Evolutionary conservation across 2,329 filamentous ascomycete genomes (phyloP).

Genomic region (Monosporascus sp.): DNA sequence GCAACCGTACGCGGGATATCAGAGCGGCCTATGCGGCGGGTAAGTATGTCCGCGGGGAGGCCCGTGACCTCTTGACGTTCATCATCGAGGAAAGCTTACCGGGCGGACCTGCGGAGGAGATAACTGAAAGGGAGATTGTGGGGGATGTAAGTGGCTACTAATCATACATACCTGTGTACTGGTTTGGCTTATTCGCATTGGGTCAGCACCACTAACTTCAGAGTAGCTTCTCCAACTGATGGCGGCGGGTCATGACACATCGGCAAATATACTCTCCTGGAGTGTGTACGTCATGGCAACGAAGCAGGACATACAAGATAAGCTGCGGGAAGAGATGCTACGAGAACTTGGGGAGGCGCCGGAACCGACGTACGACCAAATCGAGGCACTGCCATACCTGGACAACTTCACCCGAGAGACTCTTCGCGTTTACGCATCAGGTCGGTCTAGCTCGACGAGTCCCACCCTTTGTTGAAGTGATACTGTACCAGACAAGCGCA

Average conservation of each 20-base stretch:
- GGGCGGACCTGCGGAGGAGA: slow-evolving; percentile 8
- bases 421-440: slow-evolving; percentile 30
- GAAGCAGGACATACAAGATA: slow-evolving; percentile 26
- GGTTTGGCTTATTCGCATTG: too few relatives aligned
- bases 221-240: slow-evolving; percentile 29
- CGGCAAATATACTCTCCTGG: slow-evolving; percentile 30
- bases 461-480: not conserved
- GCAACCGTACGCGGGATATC: not conserved
- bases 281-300: slow-evolving; percentile 27
- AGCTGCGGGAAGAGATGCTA: slow-evolving; percentile 29
- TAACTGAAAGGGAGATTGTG: slow-evolving; percentile 25
- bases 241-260: slow-evolving; percentile 34
- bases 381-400: slow-evolving; percentile 29
- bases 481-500: not conserved
- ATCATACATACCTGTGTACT: too few relatives aligned
- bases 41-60: slow-evolving; percentile 1
- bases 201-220: too few relatives aligned
- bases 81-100: slow-evolving; percentile 12
- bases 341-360: slow-evolving; percentile 17
- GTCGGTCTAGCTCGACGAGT: slow-evolving; percentile 1
- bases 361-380: slow-evolving; percentile 16
- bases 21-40: not conserved
- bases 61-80: slow-evolving; percentile 8
- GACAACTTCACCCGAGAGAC: slow-evolving; percentile 35
- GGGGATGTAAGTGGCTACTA: slow-evolving; percentile 8